These are phyloP conservation scores for Diaporthe sp. DNA, from an alignment of 2,329 filamentous ascomycete species.

Conservation along the genomic window DNA sequence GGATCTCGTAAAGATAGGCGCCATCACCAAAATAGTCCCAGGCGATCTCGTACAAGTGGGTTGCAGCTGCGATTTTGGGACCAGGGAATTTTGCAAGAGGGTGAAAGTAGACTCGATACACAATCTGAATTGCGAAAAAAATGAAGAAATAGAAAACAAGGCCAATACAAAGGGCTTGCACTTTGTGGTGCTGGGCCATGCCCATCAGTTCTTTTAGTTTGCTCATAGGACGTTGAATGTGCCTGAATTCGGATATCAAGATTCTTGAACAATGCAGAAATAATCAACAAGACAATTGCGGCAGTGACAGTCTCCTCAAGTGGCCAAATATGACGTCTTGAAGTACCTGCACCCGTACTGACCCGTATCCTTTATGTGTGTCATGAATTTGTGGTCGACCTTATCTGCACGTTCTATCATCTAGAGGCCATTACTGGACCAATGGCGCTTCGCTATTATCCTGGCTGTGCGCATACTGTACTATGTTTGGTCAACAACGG, in stretches of 20 bases:
- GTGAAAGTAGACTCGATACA: slow-evolving; percentile 38
- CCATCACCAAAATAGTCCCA: slow-evolving; percentile 39
- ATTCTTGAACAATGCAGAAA: background rate
- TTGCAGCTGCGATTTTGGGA: slow-evolving; percentile 38
- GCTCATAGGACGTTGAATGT: background rate
- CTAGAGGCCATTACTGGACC: too few species aligned
- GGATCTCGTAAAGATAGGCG: slow-evolving; percentile 43
- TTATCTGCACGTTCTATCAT: too few species aligned
- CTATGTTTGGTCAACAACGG: too few species aligned
- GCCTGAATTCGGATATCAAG: background rate
- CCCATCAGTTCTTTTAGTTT: background rate
- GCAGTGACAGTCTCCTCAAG: too few species aligned
- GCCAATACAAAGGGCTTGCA: background rate
- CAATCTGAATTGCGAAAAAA: slow-evolving; percentile 7
- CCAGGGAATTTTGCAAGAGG: slow-evolving; percentile 39
- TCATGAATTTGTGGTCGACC: too few species aligned
- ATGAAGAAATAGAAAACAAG: slow-evolving; percentile 10
- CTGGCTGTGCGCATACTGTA: too few species aligned
- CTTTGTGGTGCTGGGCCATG: background rate
- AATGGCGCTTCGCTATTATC: too few species aligned
- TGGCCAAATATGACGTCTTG: too few species aligned
- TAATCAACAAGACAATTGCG: background rate
- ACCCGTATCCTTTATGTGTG: too few species aligned
- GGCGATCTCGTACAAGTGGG: slow-evolving; percentile 40
- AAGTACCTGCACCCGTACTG: too few species aligned